Percentiles rank a stretch among this genome's conserved stretches.
These are phyloP conservation scores for Suillus ampliporus DNA, from an alignment of 768 basidiomycete species.

Conservation along the genomic window DNA sequence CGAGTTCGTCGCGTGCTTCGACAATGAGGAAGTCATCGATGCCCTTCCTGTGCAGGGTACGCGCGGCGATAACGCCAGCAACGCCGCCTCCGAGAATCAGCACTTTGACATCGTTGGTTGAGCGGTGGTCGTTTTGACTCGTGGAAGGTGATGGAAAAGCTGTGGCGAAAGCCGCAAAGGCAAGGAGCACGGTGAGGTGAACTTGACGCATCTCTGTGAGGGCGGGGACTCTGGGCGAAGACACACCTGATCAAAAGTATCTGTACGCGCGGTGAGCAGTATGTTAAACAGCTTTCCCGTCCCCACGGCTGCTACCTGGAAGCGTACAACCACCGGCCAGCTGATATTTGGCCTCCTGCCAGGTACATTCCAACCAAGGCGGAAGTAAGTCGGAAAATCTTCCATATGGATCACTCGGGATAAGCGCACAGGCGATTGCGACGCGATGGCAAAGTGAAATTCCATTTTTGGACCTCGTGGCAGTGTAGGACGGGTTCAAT, in stretches of 20 bases:
- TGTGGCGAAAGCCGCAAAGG: neutral
- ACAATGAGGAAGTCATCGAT: constrained; percentile 64
- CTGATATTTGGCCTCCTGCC: too few species aligned
- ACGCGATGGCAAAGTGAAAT: too few species aligned
- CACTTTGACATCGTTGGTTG: constrained; percentile 39
- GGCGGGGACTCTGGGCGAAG: neutral
- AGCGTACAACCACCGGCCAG: neutral
- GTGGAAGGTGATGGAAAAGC: neutral
- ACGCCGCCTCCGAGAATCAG: constrained; percentile 73
- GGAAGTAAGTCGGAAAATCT: too few species aligned
- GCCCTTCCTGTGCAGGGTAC: constrained; percentile 57
- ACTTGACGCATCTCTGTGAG: neutral
- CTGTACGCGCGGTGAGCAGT: too few species aligned
- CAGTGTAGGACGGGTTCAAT: too few species aligned
- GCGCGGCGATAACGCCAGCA: constrained; percentile 68
- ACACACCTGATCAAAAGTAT: neutral
- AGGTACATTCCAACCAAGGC: too few species aligned
- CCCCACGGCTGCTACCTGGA: neutral
- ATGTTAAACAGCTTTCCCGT: neutral
- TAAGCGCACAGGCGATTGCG: too few species aligned
- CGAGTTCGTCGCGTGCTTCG: constrained; percentile 62
- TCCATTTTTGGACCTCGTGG: too few species aligned
- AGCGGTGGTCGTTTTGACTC: neutral
- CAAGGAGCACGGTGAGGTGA: neutral
- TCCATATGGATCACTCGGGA: too few species aligned